Conservation (phyloP, 257 asterid genomes). For the Nicotiana noctiflora region DNA sequence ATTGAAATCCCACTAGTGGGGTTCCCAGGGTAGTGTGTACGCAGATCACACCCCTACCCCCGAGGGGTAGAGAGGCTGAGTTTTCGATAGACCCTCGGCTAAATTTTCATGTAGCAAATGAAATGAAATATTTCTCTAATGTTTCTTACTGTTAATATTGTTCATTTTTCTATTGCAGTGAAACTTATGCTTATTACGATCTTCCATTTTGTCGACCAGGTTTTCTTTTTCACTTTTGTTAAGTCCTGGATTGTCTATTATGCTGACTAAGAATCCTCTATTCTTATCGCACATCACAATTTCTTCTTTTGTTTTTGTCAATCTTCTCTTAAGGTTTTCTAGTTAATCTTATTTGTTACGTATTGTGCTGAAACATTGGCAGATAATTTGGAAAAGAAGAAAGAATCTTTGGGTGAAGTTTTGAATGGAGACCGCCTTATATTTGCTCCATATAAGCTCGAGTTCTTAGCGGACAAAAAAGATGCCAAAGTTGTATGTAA, state of each 20-base stretch:
- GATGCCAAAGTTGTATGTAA: constrained; percentile 3
- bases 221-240: constrained; percentile 8
- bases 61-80: too few species aligned
- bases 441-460: constrained; percentile 15
- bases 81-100: too few species aligned
- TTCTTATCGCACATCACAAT: neutral
- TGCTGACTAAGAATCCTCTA: neutral
- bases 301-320: neutral
- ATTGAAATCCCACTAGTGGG: too few species aligned
- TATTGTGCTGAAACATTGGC: neutral
- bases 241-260: neutral
- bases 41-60: too few species aligned
- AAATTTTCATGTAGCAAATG: neutral
- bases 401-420: constrained; percentile 11
- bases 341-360: neutral
- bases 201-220: constrained; percentile 27
- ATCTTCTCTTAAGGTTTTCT: neutral
- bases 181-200: constrained; percentile 18
- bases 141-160: neutral
- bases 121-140: neutral
- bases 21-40: too few species aligned
- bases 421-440: constrained; percentile 19
- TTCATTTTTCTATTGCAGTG: constrained; percentile 8
- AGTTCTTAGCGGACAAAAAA: constrained; percentile 12
- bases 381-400: constrained; percentile 16